Percentiles rank a stretch among this genome's conserved stretches.
These are phyloP conservation scores for Dysphania ambrosioides DNA, from an alignment of 148 eudicot genomes.

Conservation along the genomic window DNA sequence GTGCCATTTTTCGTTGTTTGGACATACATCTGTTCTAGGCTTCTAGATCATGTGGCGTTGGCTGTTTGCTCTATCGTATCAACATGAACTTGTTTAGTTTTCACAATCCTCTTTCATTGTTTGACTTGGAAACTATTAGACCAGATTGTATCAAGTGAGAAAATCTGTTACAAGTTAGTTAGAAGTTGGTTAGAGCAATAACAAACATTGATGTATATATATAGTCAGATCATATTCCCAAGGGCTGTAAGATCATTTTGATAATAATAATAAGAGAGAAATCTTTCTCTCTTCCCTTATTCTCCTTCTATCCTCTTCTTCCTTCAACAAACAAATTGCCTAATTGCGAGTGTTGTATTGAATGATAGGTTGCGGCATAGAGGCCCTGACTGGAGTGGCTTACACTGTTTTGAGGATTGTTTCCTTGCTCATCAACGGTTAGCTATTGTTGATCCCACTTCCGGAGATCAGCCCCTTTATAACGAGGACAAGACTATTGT, in stretches of 20 bases:
- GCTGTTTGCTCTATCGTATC: not conserved
- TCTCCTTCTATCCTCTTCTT: too few species aligned
- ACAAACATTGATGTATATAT: too few species aligned
- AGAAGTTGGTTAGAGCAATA: too few species aligned
- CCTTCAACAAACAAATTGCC: too few species aligned
- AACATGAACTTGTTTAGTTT: too few species aligned
- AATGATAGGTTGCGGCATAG: constrained; percentile 79
- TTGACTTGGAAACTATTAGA: not conserved
- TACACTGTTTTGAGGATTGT: constrained; percentile 74
- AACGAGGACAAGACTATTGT: constrained; percentile 85
- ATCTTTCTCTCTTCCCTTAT: too few species aligned
- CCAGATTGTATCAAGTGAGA: not conserved
- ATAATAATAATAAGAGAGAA: too few species aligned
- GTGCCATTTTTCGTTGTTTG: too few species aligned
- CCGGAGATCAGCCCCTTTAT: constrained; percentile 96
- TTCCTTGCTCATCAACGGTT: constrained; percentile 96
- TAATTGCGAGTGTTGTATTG: constrained; percentile 10
- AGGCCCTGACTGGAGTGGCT: constrained; percentile 99
- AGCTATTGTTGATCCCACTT: constrained; percentile 95
- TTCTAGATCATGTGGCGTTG: not conserved
- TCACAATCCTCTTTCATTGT: not conserved
- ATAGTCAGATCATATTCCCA: too few species aligned
- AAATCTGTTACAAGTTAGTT: too few species aligned
- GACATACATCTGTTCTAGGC: not conserved
- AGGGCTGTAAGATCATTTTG: too few species aligned